Conservation (phyloP, 306 rosid species). For the Arachis stenosperma region DNA sequence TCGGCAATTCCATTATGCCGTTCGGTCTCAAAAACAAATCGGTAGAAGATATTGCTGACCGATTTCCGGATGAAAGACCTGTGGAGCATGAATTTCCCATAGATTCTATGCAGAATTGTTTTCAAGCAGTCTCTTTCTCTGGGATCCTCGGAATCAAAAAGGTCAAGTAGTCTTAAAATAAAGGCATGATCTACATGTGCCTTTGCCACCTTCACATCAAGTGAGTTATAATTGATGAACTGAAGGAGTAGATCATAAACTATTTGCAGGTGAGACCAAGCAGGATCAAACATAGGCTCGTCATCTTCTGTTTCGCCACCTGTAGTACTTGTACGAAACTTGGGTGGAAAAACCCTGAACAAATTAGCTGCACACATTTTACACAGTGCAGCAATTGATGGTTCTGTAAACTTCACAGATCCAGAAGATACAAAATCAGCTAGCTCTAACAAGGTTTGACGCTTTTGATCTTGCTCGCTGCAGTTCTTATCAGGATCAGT, state of each 20-base stretch:
- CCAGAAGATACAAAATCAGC: slow-evolving; percentile 95
- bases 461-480: slow-evolving; percentile 75
- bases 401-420: slow-evolving; percentile 84
- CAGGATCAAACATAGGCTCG: slow-evolving; percentile 97
- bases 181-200: slow-evolving; percentile 81
- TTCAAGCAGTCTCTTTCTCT: slow-evolving; percentile 99
- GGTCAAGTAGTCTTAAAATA: slow-evolving; percentile 81
- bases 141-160: slow-evolving; percentile 96
- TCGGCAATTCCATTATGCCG: slow-evolving; percentile 96
- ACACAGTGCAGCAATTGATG: slow-evolving; percentile 80
- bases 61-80: slow-evolving; percentile 89
- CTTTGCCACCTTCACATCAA: slow-evolving; percentile 85
- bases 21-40: slow-evolving; percentile 89
- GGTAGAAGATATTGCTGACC: slow-evolving; percentile 83
- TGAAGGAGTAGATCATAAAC: slow-evolving; percentile 94
- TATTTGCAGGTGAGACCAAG: slow-evolving; percentile 89
- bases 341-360: slow-evolving; percentile 94
- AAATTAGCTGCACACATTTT: slow-evolving; percentile 87
- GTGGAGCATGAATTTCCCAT: slow-evolving; percentile 96
- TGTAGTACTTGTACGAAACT: slow-evolving; percentile 61
- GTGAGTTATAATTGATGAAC: slow-evolving; percentile 68
- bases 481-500: slow-evolving; percentile 64
- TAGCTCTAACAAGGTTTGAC: slow-evolving; percentile 77
- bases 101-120: slow-evolving; percentile 87
- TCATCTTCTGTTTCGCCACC: slow-evolving; percentile 92